phyloP scores from a whole-genome alignment of 352 stramenopile species.

The Pythium brassicae region DNA sequence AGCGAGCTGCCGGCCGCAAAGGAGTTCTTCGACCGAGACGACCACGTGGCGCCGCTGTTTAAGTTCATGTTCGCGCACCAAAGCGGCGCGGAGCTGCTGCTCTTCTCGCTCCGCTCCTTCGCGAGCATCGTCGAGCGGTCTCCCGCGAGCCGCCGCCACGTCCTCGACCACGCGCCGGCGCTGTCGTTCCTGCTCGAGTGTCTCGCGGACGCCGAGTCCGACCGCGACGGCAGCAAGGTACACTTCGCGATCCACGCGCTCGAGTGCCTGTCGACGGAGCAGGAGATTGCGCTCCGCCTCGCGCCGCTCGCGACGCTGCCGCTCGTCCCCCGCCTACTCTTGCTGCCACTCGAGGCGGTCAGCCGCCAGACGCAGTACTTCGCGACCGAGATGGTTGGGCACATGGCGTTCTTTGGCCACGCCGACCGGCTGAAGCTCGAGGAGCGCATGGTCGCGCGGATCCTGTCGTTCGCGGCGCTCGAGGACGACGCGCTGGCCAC shows the following conservation, averaged over 20 bases:
- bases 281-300: slow-evolving; percentile 29
- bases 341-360: slow-evolving; percentile 17
- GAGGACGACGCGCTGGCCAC: slow-evolving; percentile 23
- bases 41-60: slow-evolving; percentile 53
- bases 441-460: slow-evolving; percentile 21
- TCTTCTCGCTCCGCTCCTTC: slow-evolving; percentile 37
- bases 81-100: slow-evolving; percentile 24
- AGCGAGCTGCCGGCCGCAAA: slow-evolving; percentile 18
- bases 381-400: slow-evolving; percentile 55
- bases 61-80: slow-evolving; percentile 45
- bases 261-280: slow-evolving; percentile 55
- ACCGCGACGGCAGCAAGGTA: slow-evolving; percentile 21
- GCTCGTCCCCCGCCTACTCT: slow-evolving; percentile 33
- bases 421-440: slow-evolving; percentile 30
- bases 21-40: slow-evolving; percentile 26
- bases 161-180: slow-evolving; percentile 24
- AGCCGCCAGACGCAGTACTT: slow-evolving; percentile 47
- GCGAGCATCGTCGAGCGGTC: slow-evolving; percentile 53
- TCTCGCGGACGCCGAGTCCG: slow-evolving; percentile 24
- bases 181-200: slow-evolving; percentile 43
- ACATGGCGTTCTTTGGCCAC: slow-evolving; percentile 55
- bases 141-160: slow-evolving; percentile 28
- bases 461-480: slow-evolving; percentile 44
- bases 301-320: slow-evolving; percentile 22
- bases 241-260: slow-evolving; percentile 43